Percentiles rank a stretch among this genome's conserved stretches.
These are phyloP conservation scores for Pythium aristosporum DNA, from an alignment of 352 stramenopile species.

Conservation along the genomic window DNA sequence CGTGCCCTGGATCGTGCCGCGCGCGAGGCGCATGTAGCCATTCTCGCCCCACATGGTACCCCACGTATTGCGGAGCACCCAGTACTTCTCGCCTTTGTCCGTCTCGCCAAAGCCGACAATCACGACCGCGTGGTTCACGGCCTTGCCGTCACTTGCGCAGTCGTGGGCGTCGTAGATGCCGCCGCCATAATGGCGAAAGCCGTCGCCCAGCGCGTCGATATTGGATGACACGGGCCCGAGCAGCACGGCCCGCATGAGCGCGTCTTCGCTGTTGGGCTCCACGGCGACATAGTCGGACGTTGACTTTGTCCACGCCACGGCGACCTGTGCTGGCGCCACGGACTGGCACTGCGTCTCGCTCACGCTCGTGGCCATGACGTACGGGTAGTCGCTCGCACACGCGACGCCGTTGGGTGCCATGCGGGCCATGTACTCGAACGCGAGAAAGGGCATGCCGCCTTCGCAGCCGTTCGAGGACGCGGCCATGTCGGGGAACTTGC, in stretches of 20 bases:
- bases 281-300: slow-evolving; percentile 60
- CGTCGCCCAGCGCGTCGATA: slow-evolving; percentile 64
- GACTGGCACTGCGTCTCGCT: slow-evolving; percentile 41
- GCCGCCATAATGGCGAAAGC: slow-evolving; percentile 84
- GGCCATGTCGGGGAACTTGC: slow-evolving; percentile 69
- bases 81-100: slow-evolving; percentile 71
- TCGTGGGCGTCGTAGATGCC: slow-evolving; percentile 85
- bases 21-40: slow-evolving; percentile 78
- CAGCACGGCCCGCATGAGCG: slow-evolving; percentile 61
- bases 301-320: slow-evolving; percentile 47
- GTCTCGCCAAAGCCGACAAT: slow-evolving; percentile 84
- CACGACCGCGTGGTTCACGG: slow-evolving; percentile 88
- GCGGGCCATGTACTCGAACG: slow-evolving; percentile 82
- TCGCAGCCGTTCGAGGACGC: slow-evolving; percentile 83
- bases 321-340: slow-evolving; percentile 33
- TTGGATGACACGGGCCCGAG: slow-evolving; percentile 73
- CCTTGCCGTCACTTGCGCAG: slow-evolving; percentile 68
- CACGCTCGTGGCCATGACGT: slow-evolving; percentile 75
- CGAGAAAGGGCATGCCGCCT: slow-evolving; percentile 89
- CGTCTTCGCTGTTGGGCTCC: slow-evolving; percentile 47
- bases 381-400: slow-evolving; percentile 65
- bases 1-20: slow-evolving; percentile 32
- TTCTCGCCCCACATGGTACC: slow-evolving; percentile 87
- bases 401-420: slow-evolving; percentile 64
- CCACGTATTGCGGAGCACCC: slow-evolving; percentile 90